Evolutionary conservation across 176 grass and related monocot genomes (phyloP), one percentile per base, ranked within the genome.

Genomic region (Coix lacrymajobi): DNA sequence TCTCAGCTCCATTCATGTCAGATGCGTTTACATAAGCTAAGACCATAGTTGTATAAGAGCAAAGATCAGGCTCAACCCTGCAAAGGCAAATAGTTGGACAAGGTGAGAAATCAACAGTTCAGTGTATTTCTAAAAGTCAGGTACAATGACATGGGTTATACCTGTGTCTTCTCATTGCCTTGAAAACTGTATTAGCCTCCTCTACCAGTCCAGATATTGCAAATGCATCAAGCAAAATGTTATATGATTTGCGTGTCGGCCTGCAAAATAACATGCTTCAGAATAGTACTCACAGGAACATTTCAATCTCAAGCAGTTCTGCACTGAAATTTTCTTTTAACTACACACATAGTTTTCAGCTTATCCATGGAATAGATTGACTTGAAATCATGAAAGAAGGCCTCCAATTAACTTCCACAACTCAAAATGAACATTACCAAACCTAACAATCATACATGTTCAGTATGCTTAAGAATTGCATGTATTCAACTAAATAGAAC

Each of bases 171-270:
- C 85, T 89, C 96, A 98, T 98, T 62, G 87, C 81, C 85, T 90
- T 98, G 87, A 98, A 98, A n/a, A 98, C 91, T 41, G 89, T 95
- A 75, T 70, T 82, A 69, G 96, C 91, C 90, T 95, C 90, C 9
- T 91, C 81, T 36, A 98, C 85, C 87, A 98, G 85, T 91, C 96
- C 92, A 83, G 96, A 98, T 90, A 90, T 93, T 56, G 96, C 88
- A 84, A 98, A 98, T 16, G 92, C 96, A 85, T 95, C 92, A 85
- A 95, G 87, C 86, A 98, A 85, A 66, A 98, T 98, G 81, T 98
- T 98, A 76, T 93, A 98, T 60, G 96, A 90, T 95, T 98, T 95
- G 41, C 79, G 84, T 75, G 92, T 95, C 12, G 96, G 96, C 83
- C 92, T 98, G 84, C 81, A 62, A 75, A 86, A 74, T 39, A 79